Base-by-base conservation (phyloP, 192 early-diverging fungal species). In the Coemansia sp. region DNA sequence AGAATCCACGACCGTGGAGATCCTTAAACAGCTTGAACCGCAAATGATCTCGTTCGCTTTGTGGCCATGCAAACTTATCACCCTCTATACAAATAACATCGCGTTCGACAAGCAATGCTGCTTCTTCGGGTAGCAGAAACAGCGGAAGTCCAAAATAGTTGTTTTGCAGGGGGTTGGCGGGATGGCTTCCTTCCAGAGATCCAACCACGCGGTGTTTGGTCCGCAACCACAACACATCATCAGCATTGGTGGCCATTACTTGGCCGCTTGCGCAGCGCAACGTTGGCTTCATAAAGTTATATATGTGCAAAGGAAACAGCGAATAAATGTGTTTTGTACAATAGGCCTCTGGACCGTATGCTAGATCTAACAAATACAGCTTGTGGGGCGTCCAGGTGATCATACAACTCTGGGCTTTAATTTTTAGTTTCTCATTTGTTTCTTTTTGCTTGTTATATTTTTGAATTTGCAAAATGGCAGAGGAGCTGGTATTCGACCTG, bases 91-190 rank as follows among this genome's bases (percentile, higher is more conserved):
- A 61, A 29, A 82, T 39, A 51, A 45, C 65, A 48, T 60, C 24
- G 7, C 15, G n/a, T 14, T 62, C 75, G 9, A 60, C 29, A 25
- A 92, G 67, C 3, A 91, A 54, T 5, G 84, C 82, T 0, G 88
- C 81, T 60, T 93, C 91, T 56, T 93, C 93, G 12, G 86, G 86
- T 23, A 90, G 62, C n/a, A 94, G 73, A 6, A 84, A 35, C 2
- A 93, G 72, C 1, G 93, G 93, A 19, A 94, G 70, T 0, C 86
- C 87, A 64, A 87, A 87, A 67, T 88, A 91, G 14, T 77, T 83
- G 74, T 92, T 94, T 72, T 94, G 93, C 62, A 88, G 67, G 0
- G 93, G 89, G 57, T 82, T 84, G 11, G 82, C 64, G 6, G 91
- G 87, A 2, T 92, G 76, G 11, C 85, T 85, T 4, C 91, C 93